Evolutionary conservation across 2,329 filamentous ascomycete species (phyloP).

Genomic region (Trematosphaeria pertusa): DNA sequence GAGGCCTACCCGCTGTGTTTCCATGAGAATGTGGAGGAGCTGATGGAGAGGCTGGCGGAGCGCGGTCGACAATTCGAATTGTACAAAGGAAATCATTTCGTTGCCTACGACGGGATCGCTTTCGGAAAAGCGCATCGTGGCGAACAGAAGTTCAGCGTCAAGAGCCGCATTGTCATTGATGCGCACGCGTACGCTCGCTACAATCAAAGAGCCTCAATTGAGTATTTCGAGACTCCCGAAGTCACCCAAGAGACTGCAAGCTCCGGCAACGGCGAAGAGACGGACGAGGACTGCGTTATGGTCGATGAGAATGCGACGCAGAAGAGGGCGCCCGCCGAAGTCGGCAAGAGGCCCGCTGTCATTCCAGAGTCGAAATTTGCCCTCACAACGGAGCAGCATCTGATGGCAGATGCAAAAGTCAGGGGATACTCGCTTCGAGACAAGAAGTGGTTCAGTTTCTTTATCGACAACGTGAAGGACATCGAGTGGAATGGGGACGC

Average conservation of each 20-base stretch:
- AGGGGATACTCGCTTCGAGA: slow-evolving; percentile 30
- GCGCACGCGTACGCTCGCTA: slow-evolving; percentile 46
- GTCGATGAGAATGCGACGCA: slow-evolving; percentile 6
- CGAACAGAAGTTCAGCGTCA: slow-evolving; percentile 16
- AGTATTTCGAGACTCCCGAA: slow-evolving; percentile 11
- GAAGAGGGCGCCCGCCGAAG: slow-evolving; percentile 1
- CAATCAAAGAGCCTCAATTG: slow-evolving; percentile 15
- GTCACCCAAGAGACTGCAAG: slow-evolving; percentile 15
- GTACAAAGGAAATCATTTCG: slow-evolving; percentile 45
- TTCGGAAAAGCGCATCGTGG: slow-evolving; percentile 18
- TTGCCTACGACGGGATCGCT: slow-evolving; percentile 23
- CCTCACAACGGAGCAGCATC: slow-evolving; percentile 5
- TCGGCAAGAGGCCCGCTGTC: slow-evolving; percentile 4
- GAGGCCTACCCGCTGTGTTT: slow-evolving; percentile 49
- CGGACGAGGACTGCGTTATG: slow-evolving; percentile 14
- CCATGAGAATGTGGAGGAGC: slow-evolving; percentile 42
- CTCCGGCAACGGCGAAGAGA: slow-evolving; percentile 39
- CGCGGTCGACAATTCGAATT: slow-evolving; percentile 54
- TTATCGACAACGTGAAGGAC: slow-evolving; percentile 51
- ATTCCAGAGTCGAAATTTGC: not conserved
- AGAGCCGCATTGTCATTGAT: slow-evolving; percentile 56
- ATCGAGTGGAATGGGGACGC: slow-evolving; percentile 54
- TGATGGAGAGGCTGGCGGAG: slow-evolving; percentile 47
- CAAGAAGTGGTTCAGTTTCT: slow-evolving; percentile 37
- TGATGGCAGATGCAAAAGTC: slow-evolving; percentile 56